Percentiles rank a stretch among this genome's conserved stretches.
phyloP scores from a whole-genome alignment of 2,329 filamentous ascomycete genomes.

The Paecilomyces niveus region DNA sequence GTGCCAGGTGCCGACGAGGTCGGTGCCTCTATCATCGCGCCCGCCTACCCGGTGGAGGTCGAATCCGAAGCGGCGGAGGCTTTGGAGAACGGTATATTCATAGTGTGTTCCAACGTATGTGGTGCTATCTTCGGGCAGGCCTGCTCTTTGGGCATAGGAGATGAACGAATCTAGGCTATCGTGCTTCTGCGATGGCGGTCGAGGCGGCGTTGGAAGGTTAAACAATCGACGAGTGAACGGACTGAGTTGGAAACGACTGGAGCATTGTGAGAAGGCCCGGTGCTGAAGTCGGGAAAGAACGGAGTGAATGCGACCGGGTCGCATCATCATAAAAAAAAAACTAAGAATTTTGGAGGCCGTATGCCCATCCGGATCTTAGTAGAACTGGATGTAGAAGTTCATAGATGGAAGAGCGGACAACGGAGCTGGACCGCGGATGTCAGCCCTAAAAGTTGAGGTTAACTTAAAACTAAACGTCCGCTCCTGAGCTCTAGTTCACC shows the following conservation, averaged over 20 bases:
- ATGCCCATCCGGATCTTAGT: not conserved
- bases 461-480: too few relatives aligned
- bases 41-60: conserved; percentile 38
- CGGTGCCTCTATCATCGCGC: conserved; percentile 39
- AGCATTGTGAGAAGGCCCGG: conserved; percentile 5
- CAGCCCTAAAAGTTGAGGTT: not conserved
- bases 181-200: conserved; percentile 28
- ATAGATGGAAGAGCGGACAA: not conserved
- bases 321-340: not conserved
- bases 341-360: not conserved
- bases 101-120: conserved; percentile 40
- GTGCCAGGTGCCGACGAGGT: conserved; percentile 41
- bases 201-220: conserved; percentile 27
- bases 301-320: not conserved
- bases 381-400: not conserved
- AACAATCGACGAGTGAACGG: conserved; percentile 29
- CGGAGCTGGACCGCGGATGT: not conserved
- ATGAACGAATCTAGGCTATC: conserved; percentile 34
- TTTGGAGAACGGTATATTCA: conserved; percentile 38
- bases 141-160: conserved; percentile 30
- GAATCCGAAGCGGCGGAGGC: conserved; percentile 33
- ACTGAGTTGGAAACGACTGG: conserved; percentile 4
- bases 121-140: conserved; percentile 30
- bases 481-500: not conserved
- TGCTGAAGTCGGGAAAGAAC: not conserved